Percentiles rank a stretch among this genome's conserved stretches.
Evolutionary conservation across 805 yeast species (phyloP).

Genomic region (Sugiyamaella smithiae): DNA sequence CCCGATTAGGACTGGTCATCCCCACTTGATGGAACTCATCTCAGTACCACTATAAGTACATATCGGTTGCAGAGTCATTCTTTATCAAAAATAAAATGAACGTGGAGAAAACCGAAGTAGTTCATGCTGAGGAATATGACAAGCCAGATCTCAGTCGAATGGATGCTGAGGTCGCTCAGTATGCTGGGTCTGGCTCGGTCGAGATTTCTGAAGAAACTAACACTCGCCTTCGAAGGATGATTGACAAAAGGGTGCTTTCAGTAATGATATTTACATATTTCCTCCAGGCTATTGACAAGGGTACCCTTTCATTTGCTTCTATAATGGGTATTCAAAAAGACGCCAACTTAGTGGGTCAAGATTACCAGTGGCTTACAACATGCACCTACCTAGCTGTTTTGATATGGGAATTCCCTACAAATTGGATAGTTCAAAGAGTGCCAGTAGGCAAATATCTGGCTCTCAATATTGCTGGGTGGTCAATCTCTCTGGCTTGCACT

Average conservation of each 20-base stretch:
- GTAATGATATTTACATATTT: conserved; percentile 19
- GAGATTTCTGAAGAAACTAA: conserved; percentile 31
- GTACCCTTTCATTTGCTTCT: conserved; percentile 48
- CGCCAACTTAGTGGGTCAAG: conserved; percentile 33
- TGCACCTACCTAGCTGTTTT: conserved; percentile 46
- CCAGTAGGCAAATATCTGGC: conserved; percentile 22
- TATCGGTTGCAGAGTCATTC: no score
- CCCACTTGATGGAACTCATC: no score
- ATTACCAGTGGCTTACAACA: conserved; percentile 44
- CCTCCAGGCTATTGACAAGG: conserved; percentile 43
- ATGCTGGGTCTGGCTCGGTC: conserved; percentile 22
- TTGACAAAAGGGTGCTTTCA: conserved; percentile 10
- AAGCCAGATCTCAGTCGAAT: background rate
- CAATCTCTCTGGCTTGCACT: conserved; percentile 17
- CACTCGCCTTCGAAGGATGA: conserved; percentile 25
- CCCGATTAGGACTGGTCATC: no score
- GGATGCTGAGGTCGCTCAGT: conserved; percentile 11
- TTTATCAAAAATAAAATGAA: no score
- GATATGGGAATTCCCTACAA: conserved; percentile 44
- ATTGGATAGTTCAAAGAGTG: conserved; percentile 35
- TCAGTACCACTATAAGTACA: no score
- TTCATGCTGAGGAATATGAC: background rate
- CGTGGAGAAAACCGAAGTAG: background rate
- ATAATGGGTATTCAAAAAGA: conserved; percentile 44
- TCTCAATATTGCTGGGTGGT: conserved; percentile 19